These are phyloP conservation scores for Ustilago bromivora DNA, from an alignment of 1,284 basidiomycete genomes.

Conservation along the genomic window DNA sequence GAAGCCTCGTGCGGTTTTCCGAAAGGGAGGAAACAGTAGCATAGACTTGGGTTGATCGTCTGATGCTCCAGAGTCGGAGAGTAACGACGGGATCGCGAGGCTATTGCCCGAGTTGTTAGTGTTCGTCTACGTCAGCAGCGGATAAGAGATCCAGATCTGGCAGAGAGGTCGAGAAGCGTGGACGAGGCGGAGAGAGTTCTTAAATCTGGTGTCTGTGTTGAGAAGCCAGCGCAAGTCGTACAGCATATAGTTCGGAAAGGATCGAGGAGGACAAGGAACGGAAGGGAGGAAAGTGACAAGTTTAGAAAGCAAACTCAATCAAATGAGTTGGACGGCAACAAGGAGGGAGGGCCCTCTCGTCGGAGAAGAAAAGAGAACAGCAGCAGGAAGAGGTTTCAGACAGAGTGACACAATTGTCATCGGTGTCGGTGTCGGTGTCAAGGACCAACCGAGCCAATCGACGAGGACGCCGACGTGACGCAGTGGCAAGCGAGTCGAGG, in stretches of 20 bases:
- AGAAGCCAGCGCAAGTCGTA: neutral
- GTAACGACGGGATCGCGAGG: conserved; percentile 1
- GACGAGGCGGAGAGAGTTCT: neutral
- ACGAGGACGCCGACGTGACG: neutral
- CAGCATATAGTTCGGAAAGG: neutral
- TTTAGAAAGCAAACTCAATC: neutral
- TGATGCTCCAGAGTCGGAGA: neutral
- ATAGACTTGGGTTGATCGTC: neutral
- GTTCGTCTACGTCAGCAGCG: neutral
- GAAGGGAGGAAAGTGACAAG: neutral
- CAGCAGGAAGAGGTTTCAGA: neutral
- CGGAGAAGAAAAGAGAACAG: neutral
- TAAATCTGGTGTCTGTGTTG: neutral
- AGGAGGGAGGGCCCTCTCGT: neutral
- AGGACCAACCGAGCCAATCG: neutral
- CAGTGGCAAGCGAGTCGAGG: neutral
- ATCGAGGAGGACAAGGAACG: neutral
- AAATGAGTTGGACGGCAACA: neutral
- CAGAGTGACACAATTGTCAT: neutral
- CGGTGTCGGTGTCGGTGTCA: conserved; percentile 1
- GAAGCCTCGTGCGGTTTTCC: neutral
- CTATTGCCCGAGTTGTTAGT: neutral
- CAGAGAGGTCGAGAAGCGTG: neutral
- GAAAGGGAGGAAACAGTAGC: neutral
- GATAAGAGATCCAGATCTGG: neutral